A percentile compares a stretch with the other conserved stretches of the same genome.
phyloP scores from a whole-genome alignment of 2,329 filamentous ascomycete species.

The Fusarium citri region DNA sequence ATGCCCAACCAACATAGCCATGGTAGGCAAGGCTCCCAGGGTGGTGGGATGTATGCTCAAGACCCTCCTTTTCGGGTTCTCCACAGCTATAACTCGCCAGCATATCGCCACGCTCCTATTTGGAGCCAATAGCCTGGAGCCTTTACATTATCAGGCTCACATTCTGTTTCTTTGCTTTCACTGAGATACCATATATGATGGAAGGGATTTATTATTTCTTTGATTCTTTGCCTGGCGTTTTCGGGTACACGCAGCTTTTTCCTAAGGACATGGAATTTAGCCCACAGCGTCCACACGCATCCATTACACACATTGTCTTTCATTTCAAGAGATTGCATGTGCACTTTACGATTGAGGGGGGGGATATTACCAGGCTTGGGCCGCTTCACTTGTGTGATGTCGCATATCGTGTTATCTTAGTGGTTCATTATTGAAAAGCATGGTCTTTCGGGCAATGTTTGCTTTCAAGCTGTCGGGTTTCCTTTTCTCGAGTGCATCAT shows the following conservation, averaged over 20 bases:
- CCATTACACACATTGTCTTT: slow-evolving; percentile 28
- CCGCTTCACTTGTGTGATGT: not conserved
- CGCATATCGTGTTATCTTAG: slow-evolving; percentile 12
- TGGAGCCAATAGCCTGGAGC: slow-evolving; percentile 57
- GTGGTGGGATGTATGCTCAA: slow-evolving; percentile 31
- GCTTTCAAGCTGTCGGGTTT: slow-evolving; percentile 4
- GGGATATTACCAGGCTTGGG: slow-evolving; percentile 17
- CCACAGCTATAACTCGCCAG: slow-evolving; percentile 70
- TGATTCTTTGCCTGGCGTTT: slow-evolving; percentile 31
- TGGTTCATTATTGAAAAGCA: slow-evolving; percentile 22
- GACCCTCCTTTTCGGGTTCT: slow-evolving; percentile 62
- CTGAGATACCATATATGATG: slow-evolving; percentile 38
- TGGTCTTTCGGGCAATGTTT: slow-evolving; percentile 4
- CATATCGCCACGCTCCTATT: slow-evolving; percentile 66
- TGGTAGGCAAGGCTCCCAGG: slow-evolving; percentile 29
- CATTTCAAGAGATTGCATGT: slow-evolving; percentile 26
- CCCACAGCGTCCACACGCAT: slow-evolving; percentile 42
- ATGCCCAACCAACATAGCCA: slow-evolving; percentile 20
- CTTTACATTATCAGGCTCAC: slow-evolving; percentile 2
- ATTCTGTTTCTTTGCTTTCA: slow-evolving; percentile 16
- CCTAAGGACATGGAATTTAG: slow-evolving; percentile 15
- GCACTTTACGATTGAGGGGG: slow-evolving; percentile 11
- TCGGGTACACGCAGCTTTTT: slow-evolving; percentile 34
- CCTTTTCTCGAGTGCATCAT: slow-evolving; percentile 7
- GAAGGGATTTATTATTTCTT: slow-evolving; percentile 17